phyloP scores from a whole-genome alignment of 1,284 basidiomycete genomes.

The Fomitopsis schrenkii region DNA sequence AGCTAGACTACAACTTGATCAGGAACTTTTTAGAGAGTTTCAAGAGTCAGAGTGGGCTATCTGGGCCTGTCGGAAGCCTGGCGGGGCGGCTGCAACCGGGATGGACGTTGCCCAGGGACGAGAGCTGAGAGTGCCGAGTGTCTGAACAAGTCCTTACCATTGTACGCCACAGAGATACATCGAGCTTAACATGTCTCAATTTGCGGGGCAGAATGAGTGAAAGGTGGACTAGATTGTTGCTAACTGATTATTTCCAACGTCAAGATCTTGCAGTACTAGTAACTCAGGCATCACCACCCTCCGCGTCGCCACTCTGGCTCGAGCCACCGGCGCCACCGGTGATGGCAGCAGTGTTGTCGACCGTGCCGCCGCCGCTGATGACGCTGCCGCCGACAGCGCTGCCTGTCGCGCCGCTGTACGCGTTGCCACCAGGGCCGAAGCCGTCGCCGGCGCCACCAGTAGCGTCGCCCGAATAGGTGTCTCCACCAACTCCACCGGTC shows the following conservation, averaged over 20 bases:
- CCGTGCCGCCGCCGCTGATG: constrained; percentile 17
- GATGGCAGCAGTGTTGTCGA: constrained; percentile 16
- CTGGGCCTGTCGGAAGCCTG: constrained; percentile 87
- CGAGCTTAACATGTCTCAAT: background rate
- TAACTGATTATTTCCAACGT: constrained; percentile 10
- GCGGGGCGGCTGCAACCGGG: constrained; percentile 76
- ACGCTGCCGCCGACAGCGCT: constrained; percentile 20
- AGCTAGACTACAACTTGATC: constrained; percentile 83
- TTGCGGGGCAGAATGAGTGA: constrained; percentile 1
- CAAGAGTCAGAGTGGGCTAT: constrained; percentile 80
- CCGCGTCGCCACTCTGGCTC: constrained; percentile 18
- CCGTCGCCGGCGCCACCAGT: constrained; percentile 23
- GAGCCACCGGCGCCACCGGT: constrained; percentile 15
- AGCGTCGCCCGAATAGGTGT: constrained; percentile 21
- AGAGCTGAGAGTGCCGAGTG: constrained; percentile 23
- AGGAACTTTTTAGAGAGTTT: constrained; percentile 95
- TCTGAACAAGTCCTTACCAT: too few relatives aligned
- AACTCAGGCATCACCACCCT: constrained; percentile 18
- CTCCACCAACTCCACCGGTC: constrained; percentile 20
- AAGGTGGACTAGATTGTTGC: constrained; percentile 20
- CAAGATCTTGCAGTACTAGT: constrained; percentile 8
- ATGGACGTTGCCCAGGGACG: constrained; percentile 71
- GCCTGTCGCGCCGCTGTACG: constrained; percentile 24
- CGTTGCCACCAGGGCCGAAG: constrained; percentile 28
- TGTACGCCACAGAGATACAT: too few relatives aligned